Base-by-base conservation (phyloP, 257 asterid genomes). In the Solanum commersonii region DNA sequence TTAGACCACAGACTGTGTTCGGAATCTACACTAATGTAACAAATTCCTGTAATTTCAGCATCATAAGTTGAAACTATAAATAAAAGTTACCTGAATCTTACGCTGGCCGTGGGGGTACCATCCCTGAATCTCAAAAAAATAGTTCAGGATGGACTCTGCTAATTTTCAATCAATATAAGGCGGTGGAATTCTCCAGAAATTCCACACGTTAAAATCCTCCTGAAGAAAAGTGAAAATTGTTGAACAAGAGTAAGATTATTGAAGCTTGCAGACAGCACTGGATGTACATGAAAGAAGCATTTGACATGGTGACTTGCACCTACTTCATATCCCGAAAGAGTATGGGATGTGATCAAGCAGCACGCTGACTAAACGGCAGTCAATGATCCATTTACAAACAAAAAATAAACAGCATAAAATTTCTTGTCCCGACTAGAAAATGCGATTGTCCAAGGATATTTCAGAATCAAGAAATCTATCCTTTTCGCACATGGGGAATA, bases 201-300 rank as follows among this genome's bases (percentile, higher is more conserved):
- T 95, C 98, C 96, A 94, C 56, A 93, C 82, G 91, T 95, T 95
- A 84, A 84, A 95, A 88, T 93, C 96, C 89, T 95, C 98, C 98
- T 95, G 94, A 83, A 88, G 92, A 63, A 70, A 59, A 85, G 77
- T 16, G 83, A 86, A 38, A 73, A 59, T 46, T 73, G 59, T 52
- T 52, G 72, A 25, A 13, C 44, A 49, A 82, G 86, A 82, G 86
- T 49, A 49, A 82, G 44, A 52, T 82, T 82, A 27, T 29, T 77
- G 60, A 77, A 40, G 42, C 68, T 81, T 46, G 3, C 20, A 9
- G 68, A 44, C 18, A 29, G 12, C 38, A 27, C 18, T 15, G 38
- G 84, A 40, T 77, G 84, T 40, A 42, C 33, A 78, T 7, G 60
- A 42, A 42, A 13, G 63, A 8, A 78, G 63, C 84, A 78, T 42